A percentile compares a stretch with the other conserved stretches of the same genome.
Evolutionary conservation across 169 alveolate genomes (phyloP).

Genomic region (Theileria orientalis): DNA sequence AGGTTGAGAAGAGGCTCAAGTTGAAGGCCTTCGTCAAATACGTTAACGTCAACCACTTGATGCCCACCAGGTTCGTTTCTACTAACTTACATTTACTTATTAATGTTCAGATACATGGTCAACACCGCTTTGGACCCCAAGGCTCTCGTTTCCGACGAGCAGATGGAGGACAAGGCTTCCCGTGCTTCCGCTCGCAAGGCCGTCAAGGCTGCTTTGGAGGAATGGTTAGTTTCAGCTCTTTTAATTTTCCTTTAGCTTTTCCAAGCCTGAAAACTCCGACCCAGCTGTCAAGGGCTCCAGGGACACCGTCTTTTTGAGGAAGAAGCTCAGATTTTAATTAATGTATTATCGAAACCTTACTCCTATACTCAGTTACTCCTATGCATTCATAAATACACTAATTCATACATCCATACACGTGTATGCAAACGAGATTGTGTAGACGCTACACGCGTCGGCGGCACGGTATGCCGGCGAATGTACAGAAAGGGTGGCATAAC

Average conservation of each 20-base stretch:
- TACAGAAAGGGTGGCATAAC: no score
- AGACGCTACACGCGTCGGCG: no score
- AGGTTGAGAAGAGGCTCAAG: slow-evolving; percentile 89
- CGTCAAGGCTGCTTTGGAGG: slow-evolving; percentile 61
- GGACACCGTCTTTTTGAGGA: slow-evolving; percentile 59
- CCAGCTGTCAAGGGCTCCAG: slow-evolving; percentile 37
- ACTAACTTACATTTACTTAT: not conserved
- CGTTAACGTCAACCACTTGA: slow-evolving; percentile 96
- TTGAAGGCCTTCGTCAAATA: slow-evolving; percentile 94
- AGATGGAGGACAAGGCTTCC: slow-evolving; percentile 61
- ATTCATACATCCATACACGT: not conserved
- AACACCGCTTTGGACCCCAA: slow-evolving; percentile 64
- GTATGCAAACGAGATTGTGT: no score
- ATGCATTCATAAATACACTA: not conserved
- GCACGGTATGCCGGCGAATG: no score
- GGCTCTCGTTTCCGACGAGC: slow-evolving; percentile 59
- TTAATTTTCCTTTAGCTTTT: slow-evolving; percentile 14
- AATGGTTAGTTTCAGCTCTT: slow-evolving; percentile 11
- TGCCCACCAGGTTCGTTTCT: slow-evolving; percentile 94
- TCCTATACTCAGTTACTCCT: no score
- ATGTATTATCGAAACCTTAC: no score
- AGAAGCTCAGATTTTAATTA: slow-evolving; percentile 61
- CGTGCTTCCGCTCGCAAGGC: slow-evolving; percentile 62
- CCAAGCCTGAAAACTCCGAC: slow-evolving; percentile 50
- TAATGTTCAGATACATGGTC: slow-evolving; percentile 30